Evolutionary conservation across 2,329 filamentous ascomycete genomes (phyloP), one percentile per base, ranked within the genome.

Genomic region (Xylaria sp.): DNA sequence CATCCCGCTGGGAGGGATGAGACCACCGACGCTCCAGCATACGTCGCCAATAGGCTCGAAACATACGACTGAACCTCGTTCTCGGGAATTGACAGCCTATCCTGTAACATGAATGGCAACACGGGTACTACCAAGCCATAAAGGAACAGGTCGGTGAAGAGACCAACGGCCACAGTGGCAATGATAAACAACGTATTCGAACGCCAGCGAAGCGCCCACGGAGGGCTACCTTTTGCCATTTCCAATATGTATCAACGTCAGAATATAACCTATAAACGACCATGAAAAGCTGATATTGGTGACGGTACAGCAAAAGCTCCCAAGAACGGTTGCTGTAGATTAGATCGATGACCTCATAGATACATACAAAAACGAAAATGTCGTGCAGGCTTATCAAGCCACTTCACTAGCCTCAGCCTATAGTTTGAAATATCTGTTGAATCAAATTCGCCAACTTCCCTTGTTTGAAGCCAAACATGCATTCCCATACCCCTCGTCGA

Each of bases 121-220:
- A 89, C 83, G 0, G 88, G 87, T 0, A 89, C 86, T 17, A 89
- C 81, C 2, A 89, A 79, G 1, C 85, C 86, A 74, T 89, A 89
- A 1, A 89, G 81, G 74, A 89, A 89, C 13, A 89, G 78, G 73
- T 89, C 87, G 0, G 85, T 86, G 73, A 88, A 89, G 1, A 87
- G 81, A 51, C 84, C 86, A 23, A 87, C 77, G 3, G 81, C 83
- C 13, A 90, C 86, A 2, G 87, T 89, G 6, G 82, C 77, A 46
- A 88, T 76, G 71, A 90, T 89, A 79, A 90, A 90, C 54, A 83
- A 73, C 2, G 85, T 86, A 61, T 84, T 87, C 11, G 87, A 88
- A n/a, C 88, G 84, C 83, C 85, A 87, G 28, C 64, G 68, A 7
- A 79, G 71, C 20, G 51, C 74, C 60, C 70, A 71, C 9, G 76